Percentiles rank a stretch among this genome's conserved stretches.
phyloP scores from a whole-genome alignment of 1,284 basidiomycete genomes.

The Ceratobasidium sp. region DNA sequence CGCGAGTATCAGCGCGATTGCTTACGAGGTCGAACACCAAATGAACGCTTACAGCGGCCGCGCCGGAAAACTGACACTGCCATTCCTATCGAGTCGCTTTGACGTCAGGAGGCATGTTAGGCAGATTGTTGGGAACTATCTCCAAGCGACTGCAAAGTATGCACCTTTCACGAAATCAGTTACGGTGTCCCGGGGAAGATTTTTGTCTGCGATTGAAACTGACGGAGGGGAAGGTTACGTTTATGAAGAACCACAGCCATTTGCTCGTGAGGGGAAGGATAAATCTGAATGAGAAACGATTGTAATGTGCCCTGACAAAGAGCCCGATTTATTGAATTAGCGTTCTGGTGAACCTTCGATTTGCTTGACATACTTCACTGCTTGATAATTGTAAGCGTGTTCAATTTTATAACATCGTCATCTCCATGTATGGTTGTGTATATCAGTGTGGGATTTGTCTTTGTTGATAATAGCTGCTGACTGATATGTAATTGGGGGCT shows the following conservation, averaged over 20 bases:
- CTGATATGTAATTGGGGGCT: too few species aligned
- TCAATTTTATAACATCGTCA: too few species aligned
- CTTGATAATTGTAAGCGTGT: too few species aligned
- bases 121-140: background rate
- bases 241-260: background rate
- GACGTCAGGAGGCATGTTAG: constrained; percentile 14
- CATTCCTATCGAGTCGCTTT: background rate
- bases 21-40: background rate
- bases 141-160: background rate
- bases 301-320: too few species aligned
- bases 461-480: too few species aligned
- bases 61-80: background rate
- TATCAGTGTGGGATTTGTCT: too few species aligned
- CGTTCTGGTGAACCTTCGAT: too few species aligned
- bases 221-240: background rate
- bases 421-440: too few species aligned
- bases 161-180: background rate
- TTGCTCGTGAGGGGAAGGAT: background rate
- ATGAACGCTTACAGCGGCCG: background rate
- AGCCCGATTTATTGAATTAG: too few species aligned
- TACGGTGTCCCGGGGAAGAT: background rate
- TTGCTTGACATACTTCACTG: too few species aligned
- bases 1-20: constrained; percentile 19
- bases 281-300: too few species aligned
- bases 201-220: background rate